Base-by-base conservation (phyloP, 352 stramenopile species). In the Elongisporangium undulatum region DNA sequence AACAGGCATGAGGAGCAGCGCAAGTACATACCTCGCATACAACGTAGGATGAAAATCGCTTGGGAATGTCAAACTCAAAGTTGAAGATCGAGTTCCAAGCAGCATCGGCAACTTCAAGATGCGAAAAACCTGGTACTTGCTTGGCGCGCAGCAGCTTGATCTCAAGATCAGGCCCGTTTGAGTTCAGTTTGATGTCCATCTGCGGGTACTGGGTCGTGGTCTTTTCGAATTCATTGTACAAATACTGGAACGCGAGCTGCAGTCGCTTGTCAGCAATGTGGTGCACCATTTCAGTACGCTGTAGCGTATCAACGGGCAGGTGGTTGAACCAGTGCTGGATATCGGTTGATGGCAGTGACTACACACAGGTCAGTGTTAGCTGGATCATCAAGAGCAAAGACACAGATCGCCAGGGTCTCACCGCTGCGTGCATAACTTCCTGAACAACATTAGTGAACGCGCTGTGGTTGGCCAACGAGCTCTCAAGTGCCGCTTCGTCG, bases 161-260 rank as follows among this genome's bases (percentile, higher is more conserved):
- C 68, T 93, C 81, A 55, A 93, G 79, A 65, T 93, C 81, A 7
- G 83, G 83, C 2, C 81, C 82, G 45, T 87, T 89, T 53, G 78
- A 89, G 62, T 89, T 91, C 17, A 93, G 66, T 51, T 90, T 90
- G 61, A 93, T 89, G 50, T 93, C 80, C 63, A 85, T 88, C 20
- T 82, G 59, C 39, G 83, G 83, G 62, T 89, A 90, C 24, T 68
- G 67, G 23, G 71, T 62, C 4, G 70, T 61, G 3, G 65, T 69
- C 1, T 66, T 59, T 26, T 69, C 72, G 59, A 90, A 89, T 51
- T 86, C 77, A 41, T 61, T 68, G 45, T 79, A 66, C 26, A 87
- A 68, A 56, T 78, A 85, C 57, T 78, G 68, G 51, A 81, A 66
- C 19, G 74, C 79, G 53, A 79, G 66, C 12, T 75, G 62, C 64